Evolutionary conservation across 2,329 filamentous ascomycete genomes (phyloP), one percentile per base, ranked within the genome.

Genomic region (Conoideocrella luteorostrata): DNA sequence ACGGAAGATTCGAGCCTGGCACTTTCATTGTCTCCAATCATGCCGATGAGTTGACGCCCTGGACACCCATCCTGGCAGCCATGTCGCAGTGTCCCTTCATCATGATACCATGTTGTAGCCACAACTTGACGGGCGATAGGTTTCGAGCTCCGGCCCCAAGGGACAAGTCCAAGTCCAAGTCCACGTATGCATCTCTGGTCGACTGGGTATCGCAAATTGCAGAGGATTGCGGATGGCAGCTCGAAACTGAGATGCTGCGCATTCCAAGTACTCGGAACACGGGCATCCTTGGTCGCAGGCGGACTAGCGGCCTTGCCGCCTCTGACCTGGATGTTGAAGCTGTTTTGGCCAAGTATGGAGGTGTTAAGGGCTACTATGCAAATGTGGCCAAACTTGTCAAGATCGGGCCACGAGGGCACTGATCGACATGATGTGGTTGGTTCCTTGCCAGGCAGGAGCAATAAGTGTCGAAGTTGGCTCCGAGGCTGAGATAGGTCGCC

Each of bases 1-100:
- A 71, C 49, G 93, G 91, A 28, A 57, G 72, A 9, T 95, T 97
- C 56, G 72, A 79, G 0, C 60, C 64, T 13, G 80, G 80, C 22
- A 94, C 88, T 0, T 98, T 98, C 63, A 88, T 98, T 55, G 85
- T 98, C 50, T 95, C 89, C 39, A 98, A 98, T 59, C 93, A 98
- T 62, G 91, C 91, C 10, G 93, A 98, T 60, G 90, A 98, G 66
- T 75, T 98, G 12, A 98, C 93, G 0, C 80, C 88, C 1, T 98
- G 93, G 93, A 97, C 93, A 0, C 93, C 93, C 0, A 75, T 97
- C 15, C 77, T 98, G 32, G 90, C 88, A 1, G 78, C 80, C 6
- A 68, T 88, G 2, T 89, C 84, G 0, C 67, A 77, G 2, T 85
- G 84, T 10, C 85, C 89, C 0, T 98, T 96, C 63, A 80, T 98